Base-by-base conservation (phyloP, 495 filamentous ascomycete species). In the Pseudevernia furfuracea region DNA sequence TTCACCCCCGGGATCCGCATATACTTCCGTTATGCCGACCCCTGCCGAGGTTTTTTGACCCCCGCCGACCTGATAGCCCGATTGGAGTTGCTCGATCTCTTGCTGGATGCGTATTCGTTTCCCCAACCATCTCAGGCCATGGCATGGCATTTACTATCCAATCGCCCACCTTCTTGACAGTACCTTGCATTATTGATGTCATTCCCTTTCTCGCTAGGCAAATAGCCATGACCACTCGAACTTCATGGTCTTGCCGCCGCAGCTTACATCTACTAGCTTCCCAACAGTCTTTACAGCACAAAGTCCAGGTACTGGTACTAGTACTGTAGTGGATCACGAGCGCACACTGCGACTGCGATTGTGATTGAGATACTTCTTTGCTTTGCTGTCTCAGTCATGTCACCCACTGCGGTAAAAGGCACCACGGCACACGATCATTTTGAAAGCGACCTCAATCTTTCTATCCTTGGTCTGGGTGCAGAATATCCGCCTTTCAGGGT, bases 401-500 rank as follows among this genome's bases (percentile, higher is more conserved):
- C 70, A 41, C 68, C 70, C n/a, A 65, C 71, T 52, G 67, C 64
- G 12, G 23, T 65, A 23, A 63, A 65, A 17, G 61, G 56, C 9
- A 59, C 62, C 19, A 61, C 69, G n/a, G 21, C 69, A 53, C 37
- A 67, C 58, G 56, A 66, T 60, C 69, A 53, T 46, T 70, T 69
- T 60, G 65, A 68, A 32, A 66, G 46, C 39, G 63, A 62, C 38
- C 63, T 70, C 48, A 69, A 69, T 55, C 71, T 73, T 48, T 68
- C 63, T 43, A 68, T 73, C 23, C 43, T 67, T 12, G 71, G 71
- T 15, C 43, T 73, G 21, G 71, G 71, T 48, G 69, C 66, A 12
- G 71, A 73, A 44, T 73, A 73, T 53, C 71, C 71, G 15, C 71
- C 71, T 23, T 68, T 66, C 37, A 44, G 56, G 49, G 37, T 74